Conservation (phyloP, 1,139 yeast species). For the Saccharomycopsis crataegensis region DNA sequence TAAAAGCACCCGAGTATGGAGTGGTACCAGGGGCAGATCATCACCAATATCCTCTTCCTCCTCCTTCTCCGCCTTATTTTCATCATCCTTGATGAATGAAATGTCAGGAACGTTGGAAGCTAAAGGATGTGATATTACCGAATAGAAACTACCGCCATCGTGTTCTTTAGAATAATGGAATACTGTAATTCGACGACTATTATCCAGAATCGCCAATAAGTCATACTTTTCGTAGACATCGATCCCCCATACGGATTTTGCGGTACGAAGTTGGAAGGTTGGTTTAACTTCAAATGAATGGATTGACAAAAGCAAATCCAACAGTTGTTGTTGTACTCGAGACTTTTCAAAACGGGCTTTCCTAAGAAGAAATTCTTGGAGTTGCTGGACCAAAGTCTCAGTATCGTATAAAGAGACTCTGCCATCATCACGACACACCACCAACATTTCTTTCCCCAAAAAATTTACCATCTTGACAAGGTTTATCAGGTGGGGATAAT, state of each 20-base stretch:
- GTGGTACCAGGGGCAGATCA: background rate
- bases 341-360: background rate
- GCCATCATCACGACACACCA: constrained; percentile 53
- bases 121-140: constrained; percentile 33
- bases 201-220: constrained; percentile 49
- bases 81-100: constrained; percentile 30
- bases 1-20: constrained; percentile 19
- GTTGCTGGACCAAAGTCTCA: constrained; percentile 21
- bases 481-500: constrained; percentile 53
- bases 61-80: background rate
- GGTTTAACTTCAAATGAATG: constrained; percentile 26
- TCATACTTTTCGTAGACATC: constrained; percentile 36
- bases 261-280: constrained; percentile 33
- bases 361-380: background rate
- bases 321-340: too few species aligned
- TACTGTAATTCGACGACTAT: constrained; percentile 41
- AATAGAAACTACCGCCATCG: constrained; percentile 21
- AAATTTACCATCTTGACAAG: constrained; percentile 31
- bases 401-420: constrained; percentile 39
- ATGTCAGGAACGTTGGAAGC: constrained; percentile 57
- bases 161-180: constrained; percentile 27
- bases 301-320: too few species aligned
- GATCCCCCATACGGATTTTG: constrained; percentile 60
- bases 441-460: constrained; percentile 33
- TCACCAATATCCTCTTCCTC: background rate